A percentile compares a stretch with the other conserved stretches of the same genome.
These are phyloP conservation scores for Cyanidium caldarium DNA, from an alignment of 23 red algal species.

Conservation along the genomic window DNA sequence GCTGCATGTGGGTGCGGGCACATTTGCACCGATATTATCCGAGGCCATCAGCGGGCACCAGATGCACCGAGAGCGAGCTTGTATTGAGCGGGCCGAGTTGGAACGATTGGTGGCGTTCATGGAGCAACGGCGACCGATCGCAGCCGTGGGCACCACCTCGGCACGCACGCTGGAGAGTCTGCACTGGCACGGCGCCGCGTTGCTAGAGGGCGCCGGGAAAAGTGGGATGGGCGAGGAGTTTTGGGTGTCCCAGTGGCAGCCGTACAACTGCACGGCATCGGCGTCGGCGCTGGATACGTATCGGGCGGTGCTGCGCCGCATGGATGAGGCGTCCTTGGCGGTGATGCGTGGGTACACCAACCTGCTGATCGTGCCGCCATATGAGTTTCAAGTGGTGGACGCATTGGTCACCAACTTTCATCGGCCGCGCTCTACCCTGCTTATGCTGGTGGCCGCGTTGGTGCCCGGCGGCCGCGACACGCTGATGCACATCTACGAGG, in stretches of 20 bases:
- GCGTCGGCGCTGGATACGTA: neutral
- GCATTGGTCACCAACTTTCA: slow-evolving; percentile 95
- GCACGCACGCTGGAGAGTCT: slow-evolving; percentile 71
- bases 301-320: neutral
- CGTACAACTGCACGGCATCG: slow-evolving; percentile 11
- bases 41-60: slow-evolving; percentile 29
- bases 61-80: slow-evolving; percentile 80
- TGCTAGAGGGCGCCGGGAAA: slow-evolving; percentile 6
- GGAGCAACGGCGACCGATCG: slow-evolving; percentile 18
- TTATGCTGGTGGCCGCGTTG: slow-evolving; percentile 92
- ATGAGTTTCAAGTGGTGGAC: slow-evolving; percentile 53
- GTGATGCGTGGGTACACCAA: slow-evolving; percentile 22
- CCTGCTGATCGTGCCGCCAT: slow-evolving; percentile 83
- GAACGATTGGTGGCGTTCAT: slow-evolving; percentile 11
- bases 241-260: slow-evolving; percentile 42
- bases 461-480: slow-evolving; percentile 17
- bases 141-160: slow-evolving; percentile 81
- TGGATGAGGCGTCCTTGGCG: neutral
- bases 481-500: slow-evolving; percentile 35
- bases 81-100: slow-evolving; percentile 17
- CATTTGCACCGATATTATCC: slow-evolving; percentile 50
- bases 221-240: neutral
- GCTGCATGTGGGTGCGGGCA: slow-evolving; percentile 84
- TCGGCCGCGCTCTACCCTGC: slow-evolving; percentile 76
- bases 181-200: slow-evolving; percentile 72